Evolutionary conservation across 2,329 filamentous ascomycete species (phyloP).

Genomic region (Arthrobotrys conoides): DNA sequence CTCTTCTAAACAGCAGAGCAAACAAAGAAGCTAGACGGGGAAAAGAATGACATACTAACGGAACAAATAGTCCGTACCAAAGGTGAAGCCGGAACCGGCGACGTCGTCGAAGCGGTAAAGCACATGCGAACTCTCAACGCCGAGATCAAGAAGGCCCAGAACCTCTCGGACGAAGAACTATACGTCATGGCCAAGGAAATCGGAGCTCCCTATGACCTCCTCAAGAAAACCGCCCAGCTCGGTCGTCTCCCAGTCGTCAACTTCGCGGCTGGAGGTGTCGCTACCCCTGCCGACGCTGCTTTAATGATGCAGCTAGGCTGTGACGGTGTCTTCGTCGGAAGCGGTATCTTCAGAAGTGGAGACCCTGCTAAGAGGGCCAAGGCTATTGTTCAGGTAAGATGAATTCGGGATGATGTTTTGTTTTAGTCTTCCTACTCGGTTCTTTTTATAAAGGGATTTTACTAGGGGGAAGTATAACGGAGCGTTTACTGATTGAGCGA

Average conservation of each 20-base stretch:
- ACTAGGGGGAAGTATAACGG: background rate
- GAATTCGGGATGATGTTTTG: background rate
- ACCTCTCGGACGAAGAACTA: slow-evolving; percentile 79
- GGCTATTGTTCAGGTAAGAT: slow-evolving; percentile 81
- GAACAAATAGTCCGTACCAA: slow-evolving; percentile 80
- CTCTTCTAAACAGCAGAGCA: background rate
- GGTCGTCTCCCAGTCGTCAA: slow-evolving; percentile 95
- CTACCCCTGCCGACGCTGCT: slow-evolving; percentile 96
- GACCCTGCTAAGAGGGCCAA: slow-evolving; percentile 90
- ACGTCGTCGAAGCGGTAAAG: slow-evolving; percentile 94
- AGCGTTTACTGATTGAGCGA: background rate
- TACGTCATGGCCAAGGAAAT: slow-evolving; percentile 85
- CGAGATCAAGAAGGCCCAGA: slow-evolving; percentile 81
- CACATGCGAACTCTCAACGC: slow-evolving; percentile 93
- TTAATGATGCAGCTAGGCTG: slow-evolving; percentile 99
- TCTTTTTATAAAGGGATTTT: background rate
- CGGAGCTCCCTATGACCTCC: slow-evolving; percentile 80
- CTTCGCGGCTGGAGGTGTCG: slow-evolving; percentile 98
- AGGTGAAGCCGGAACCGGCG: slow-evolving; percentile 96
- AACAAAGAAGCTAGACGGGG: background rate
- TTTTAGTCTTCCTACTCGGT: background rate
- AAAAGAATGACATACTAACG: slow-evolving; percentile 4
- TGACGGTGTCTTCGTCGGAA: slow-evolving; percentile 97
- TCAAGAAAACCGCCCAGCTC: slow-evolving; percentile 88
- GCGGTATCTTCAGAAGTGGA: slow-evolving; percentile 96